Evolutionary conservation across 164 flowering plant genomes (phyloP), one percentile per base, ranked within the genome.

Genomic region (Amborella trichopoda): DNA sequence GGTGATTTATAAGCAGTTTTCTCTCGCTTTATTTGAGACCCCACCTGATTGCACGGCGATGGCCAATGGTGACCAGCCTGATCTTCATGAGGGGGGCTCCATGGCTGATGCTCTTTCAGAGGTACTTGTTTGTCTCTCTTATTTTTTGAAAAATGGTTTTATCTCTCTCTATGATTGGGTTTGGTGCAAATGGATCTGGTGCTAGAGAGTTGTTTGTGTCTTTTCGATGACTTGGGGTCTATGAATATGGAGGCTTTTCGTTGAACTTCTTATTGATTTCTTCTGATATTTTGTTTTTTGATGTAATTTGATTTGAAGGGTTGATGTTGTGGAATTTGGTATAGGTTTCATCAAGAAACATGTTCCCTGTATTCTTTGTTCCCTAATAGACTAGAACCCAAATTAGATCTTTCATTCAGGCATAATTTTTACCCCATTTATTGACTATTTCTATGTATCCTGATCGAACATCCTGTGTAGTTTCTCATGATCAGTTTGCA

Each of bases 11-110:
- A 68, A 69, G 50, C 69, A 66, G 46, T 66, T 72, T 40, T 59
- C 74, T 4, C 59, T 72, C 0, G 68, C 77, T 5, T 54, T 61
- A 25, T 72, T 72, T 28, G 77, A 72, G 50, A 66, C 51, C 3
- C 74, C 77, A 6, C 60, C 60, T 6, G 71, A 66, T 20, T 72
- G 77, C 48, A 39, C 19, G 18, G 64, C 62, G 6, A 62, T 47
- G n/a, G 41, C 21, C 5, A 43, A 17, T 8, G 25, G 18, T 23
- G 51, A 17, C 26, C 14, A 23, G 12, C 19, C 43, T 25, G 61
- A 49, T 57, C 38, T 39, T 5, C 33, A 55, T 49, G 39, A 61
- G 50, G 21, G 25, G 5, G 19, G 24, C 40, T 8, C 19, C 2
- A 10, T 59, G 33, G 53, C 55, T n/a, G 59, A 58, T 9, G 41